Evolutionary conservation across 2,329 filamentous ascomycete genomes (phyloP).

Genomic region (Clonostachys rhizophaga): DNA sequence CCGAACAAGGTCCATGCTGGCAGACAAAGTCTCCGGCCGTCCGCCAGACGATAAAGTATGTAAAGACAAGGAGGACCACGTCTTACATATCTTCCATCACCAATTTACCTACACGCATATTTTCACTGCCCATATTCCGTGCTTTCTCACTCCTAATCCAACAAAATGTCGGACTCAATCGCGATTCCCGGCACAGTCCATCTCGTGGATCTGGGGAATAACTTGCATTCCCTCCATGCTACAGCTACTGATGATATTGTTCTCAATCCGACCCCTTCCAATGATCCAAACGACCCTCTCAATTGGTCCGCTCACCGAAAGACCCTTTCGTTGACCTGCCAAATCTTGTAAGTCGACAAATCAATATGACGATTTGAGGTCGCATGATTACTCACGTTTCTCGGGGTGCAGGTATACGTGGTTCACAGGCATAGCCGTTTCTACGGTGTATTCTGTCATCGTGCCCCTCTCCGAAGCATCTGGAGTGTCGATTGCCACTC

Average conservation of each 20-base stretch:
- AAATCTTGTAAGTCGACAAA: conserved; percentile 16
- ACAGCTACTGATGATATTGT: conserved; percentile 28
- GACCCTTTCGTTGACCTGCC: conserved; percentile 15
- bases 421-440: conserved; percentile 32
- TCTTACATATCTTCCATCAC: no score
- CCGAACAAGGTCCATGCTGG: no score
- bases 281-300: conserved; percentile 46
- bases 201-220: conserved; percentile 25
- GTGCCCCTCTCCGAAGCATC: conserved; percentile 25
- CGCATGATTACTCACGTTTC: no score
- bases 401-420: conserved; percentile 21
- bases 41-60: no score
- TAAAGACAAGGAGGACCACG: no score
- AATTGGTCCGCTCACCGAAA: conserved; percentile 43
- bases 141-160: no score
- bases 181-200: conserved; percentile 32
- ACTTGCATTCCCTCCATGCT: no score
- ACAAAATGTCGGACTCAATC: no score
- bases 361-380: no score
- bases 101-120: no score
- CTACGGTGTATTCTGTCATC: conserved; percentile 30
- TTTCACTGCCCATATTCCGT: no score
- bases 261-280: conserved; percentile 47
- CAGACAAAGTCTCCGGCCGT: no score
- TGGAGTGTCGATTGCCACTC: conserved; percentile 20